Percentiles rank a stretch among this genome's conserved stretches.
Conservation (phyloP, 140 eudicot genomes). For the Oenanthe javanica region DNA sequence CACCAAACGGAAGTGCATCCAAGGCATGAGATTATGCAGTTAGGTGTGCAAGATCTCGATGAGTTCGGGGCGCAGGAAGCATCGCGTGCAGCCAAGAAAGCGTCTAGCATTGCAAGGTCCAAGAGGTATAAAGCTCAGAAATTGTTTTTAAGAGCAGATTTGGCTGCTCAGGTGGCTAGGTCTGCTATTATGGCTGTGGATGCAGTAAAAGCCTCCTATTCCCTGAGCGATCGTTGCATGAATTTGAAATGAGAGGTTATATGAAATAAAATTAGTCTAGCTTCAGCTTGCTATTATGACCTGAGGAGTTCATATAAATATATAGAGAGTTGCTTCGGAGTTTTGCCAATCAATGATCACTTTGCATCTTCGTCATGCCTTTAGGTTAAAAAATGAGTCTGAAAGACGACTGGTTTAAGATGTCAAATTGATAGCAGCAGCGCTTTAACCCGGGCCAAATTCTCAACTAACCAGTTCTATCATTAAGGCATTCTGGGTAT, state of each 20-base stretch:
- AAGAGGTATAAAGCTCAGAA: slow-evolving; percentile 75
- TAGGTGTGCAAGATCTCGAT: slow-evolving; percentile 61
- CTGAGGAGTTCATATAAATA: slow-evolving; percentile 2
- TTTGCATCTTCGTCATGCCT: background rate
- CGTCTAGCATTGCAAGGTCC: slow-evolving; percentile 59
- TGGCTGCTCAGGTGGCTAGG: slow-evolving; percentile 78
- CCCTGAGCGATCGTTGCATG: slow-evolving; percentile 27
- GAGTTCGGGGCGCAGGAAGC: slow-evolving; percentile 81
- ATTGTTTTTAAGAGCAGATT: slow-evolving; percentile 68
- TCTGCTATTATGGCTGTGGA: slow-evolving; percentile 84
- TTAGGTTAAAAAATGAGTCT: background rate
- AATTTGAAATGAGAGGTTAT: slow-evolving; percentile 30
- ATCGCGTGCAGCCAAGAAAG: slow-evolving; percentile 65
- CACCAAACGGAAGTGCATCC: slow-evolving; percentile 30
- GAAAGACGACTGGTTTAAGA: background rate
- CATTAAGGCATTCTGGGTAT: slow-evolving; percentile 13
- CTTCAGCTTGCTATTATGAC: background rate
- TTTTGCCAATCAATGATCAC: background rate
- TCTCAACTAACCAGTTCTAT: background rate
- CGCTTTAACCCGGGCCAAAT: background rate
- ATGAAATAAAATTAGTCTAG: background rate
- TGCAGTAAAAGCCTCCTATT: slow-evolving; percentile 59
- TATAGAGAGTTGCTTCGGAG: background rate
- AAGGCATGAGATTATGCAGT: slow-evolving; percentile 32
- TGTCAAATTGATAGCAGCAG: background rate